These are phyloP conservation scores for Starmera caribaea DNA, from an alignment of 805 yeast species.

Conservation along the genomic window DNA sequence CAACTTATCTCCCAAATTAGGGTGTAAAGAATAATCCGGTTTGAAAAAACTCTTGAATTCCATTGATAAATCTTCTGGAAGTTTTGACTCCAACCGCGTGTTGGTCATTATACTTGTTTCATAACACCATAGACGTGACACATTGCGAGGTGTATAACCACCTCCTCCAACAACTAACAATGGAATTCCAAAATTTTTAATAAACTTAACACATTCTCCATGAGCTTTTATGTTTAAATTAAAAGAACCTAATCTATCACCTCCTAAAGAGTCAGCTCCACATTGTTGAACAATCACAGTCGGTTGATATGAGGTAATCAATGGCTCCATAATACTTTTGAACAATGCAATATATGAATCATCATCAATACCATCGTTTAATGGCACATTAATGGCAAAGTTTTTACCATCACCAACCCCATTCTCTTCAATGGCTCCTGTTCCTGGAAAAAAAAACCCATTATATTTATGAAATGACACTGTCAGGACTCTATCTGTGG, in stretches of 20 bases:
- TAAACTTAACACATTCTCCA: conserved; percentile 88
- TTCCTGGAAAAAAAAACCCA: conserved; percentile 96
- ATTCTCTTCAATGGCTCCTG: conserved; percentile 83
- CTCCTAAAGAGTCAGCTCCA: conserved; percentile 94
- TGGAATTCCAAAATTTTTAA: conserved; percentile 84
- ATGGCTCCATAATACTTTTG: conserved; percentile 83
- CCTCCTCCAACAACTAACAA: conserved; percentile 94
- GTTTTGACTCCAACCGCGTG: conserved; percentile 46
- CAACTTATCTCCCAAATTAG: conserved; percentile 64
- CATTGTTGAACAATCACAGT: conserved; percentile 92
- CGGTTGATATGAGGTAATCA: conserved; percentile 86
- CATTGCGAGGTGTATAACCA: conserved; percentile 95
- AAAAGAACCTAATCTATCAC: conserved; percentile 90
- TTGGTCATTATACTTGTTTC: conserved; percentile 80
- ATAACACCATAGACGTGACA: conserved; percentile 89
- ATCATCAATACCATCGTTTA: conserved; percentile 93
- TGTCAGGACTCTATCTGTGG: conserved; percentile 94
- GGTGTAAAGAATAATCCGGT: conserved; percentile 87
- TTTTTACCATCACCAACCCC: conserved; percentile 88
- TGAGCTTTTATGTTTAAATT: conserved; percentile 87
- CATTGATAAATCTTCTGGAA: conserved; percentile 35
- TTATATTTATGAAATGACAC: conserved; percentile 89
- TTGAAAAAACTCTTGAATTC: conserved; percentile 52
- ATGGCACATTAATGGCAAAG: conserved; percentile 83
- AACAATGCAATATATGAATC: conserved; percentile 66